These are phyloP conservation scores for Annulohypoxylon bovei DNA, from an alignment of 495 filamentous ascomycete genomes.

Conservation along the genomic window DNA sequence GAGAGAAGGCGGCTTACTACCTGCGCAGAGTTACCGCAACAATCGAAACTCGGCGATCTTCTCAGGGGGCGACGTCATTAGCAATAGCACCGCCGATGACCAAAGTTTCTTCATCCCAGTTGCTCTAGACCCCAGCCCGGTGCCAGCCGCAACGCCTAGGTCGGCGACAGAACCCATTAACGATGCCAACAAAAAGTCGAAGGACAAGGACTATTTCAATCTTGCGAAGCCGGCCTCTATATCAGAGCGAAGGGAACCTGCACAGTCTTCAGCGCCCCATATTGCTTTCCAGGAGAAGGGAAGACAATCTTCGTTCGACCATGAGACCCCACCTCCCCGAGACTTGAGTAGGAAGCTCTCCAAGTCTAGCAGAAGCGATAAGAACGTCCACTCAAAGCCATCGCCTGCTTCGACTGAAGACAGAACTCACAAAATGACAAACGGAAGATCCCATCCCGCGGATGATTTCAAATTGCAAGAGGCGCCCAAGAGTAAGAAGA, in stretches of 20 bases:
- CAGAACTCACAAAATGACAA: constrained; percentile 48
- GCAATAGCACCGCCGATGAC: constrained; percentile 62
- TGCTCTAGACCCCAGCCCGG: constrained; percentile 84
- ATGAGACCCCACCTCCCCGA: constrained; percentile 56
- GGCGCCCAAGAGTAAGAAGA: constrained; percentile 74
- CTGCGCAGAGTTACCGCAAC: constrained; percentile 79
- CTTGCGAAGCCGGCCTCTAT: constrained; percentile 43
- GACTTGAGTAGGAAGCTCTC: constrained; percentile 56
- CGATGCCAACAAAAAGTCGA: constrained; percentile 55
- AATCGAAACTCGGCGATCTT: constrained; percentile 77
- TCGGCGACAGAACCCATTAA: constrained; percentile 60
- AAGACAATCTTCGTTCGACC: constrained; percentile 66
- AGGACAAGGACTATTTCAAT: constrained; percentile 65
- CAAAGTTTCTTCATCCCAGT: constrained; percentile 91
- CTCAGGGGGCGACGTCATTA: constrained; percentile 62
- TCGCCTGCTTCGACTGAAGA: constrained; percentile 57
- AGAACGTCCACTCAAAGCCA: constrained; percentile 49
- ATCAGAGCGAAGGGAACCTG: constrained; percentile 51
- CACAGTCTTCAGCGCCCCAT: constrained; percentile 74
- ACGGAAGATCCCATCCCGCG: constrained; percentile 41
- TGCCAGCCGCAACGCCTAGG: constrained; percentile 67
- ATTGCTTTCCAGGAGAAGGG: constrained; percentile 92
- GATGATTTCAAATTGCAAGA: constrained; percentile 81
- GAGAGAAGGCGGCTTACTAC: constrained; percentile 70
- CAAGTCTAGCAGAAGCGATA: constrained; percentile 52